Evolutionary conservation across 2,329 filamentous ascomycete genomes (phyloP), one percentile per base, ranked within the genome.

Genomic region (Phialophora tarda): DNA sequence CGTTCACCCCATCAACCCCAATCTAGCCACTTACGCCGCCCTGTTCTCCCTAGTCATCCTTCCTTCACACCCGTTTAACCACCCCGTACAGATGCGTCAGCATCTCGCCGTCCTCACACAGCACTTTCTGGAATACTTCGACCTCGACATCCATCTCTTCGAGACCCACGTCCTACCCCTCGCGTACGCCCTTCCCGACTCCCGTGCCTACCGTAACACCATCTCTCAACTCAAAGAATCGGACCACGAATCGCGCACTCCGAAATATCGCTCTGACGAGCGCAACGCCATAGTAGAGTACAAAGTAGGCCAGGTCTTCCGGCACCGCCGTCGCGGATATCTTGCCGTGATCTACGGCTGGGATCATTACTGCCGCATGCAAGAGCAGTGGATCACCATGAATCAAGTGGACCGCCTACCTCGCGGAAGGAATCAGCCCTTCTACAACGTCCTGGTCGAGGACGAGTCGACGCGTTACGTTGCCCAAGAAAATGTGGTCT

Each of bases 311-410:
- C 90, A 96, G 73, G 85, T 97, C 6, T 96, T 98, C 75, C 85
- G 84, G 56, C 95, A 99, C 78, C 87, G 84, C 68, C 86, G 93
- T 54, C 97, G 95, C 76, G 82, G 85, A 23, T 97, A 94, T 76
- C 82, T 89, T 57, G 93, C 90, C 21, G 85, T 96, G 28, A 91
- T 99, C 65, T 91, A 90, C 14, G 93, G 93, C n/a, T 99, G 94
- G 93, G 89, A 91, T 65, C 77, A 80, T 2, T 82, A 84, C 65
- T 90, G 85, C 73, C 84, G 80, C 44, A 84, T 84, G 7, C 80
- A 83, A 51, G 88, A 89, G 70, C 82, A 83, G 60, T 91, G 85
- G 89, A 89, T 88, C 73, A 80, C 83, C 74, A 83, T 84, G 70
- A 89, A 88, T 84, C 80, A 82, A 55, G 86, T 91, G 10, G 87